These are phyloP conservation scores for Beauveria medogensis DNA, from an alignment of 2,329 filamentous ascomycete species.

Conservation along the genomic window DNA sequence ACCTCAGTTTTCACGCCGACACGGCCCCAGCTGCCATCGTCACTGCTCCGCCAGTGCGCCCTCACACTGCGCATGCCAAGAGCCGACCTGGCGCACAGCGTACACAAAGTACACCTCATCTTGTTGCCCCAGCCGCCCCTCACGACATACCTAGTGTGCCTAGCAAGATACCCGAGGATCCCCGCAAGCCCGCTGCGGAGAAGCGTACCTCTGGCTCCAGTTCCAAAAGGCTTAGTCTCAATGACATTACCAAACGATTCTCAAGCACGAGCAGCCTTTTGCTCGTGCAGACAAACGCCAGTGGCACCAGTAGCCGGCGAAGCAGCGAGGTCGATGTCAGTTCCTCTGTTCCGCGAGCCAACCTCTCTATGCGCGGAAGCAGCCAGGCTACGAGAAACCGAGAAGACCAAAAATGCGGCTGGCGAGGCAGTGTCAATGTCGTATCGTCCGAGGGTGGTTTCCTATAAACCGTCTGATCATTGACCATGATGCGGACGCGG, in stretches of 20 bases:
- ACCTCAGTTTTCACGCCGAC: conserved; percentile 25
- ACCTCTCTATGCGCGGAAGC: conserved; percentile 36
- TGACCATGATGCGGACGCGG: background rate
- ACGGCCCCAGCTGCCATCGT: conserved; percentile 15
- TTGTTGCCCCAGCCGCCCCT: conserved; percentile 24
- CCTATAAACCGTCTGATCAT: conserved; percentile 28
- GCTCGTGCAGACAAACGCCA: conserved; percentile 49
- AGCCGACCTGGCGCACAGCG: conserved; percentile 37
- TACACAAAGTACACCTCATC: conserved; percentile 41
- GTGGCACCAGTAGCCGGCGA: conserved; percentile 38
- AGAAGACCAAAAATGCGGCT: conserved; percentile 40
- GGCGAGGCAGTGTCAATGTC: conserved; percentile 49
- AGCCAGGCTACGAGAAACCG: conserved; percentile 23
- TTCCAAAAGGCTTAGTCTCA: conserved; percentile 51
- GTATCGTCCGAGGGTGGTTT: conserved; percentile 47
- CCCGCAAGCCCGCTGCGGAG: conserved; percentile 27
- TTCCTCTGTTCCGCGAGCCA: conserved; percentile 25
- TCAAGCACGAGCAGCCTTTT: conserved; percentile 54
- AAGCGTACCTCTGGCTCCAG: conserved; percentile 47
- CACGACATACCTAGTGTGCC: conserved; percentile 17
- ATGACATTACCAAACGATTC: conserved; percentile 51
- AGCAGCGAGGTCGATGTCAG: conserved; percentile 38
- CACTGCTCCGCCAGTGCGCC: conserved; percentile 29
- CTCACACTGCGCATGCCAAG: conserved; percentile 47
- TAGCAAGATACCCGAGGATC: conserved; percentile 26